These are phyloP conservation scores for Cubamyces sp. DNA, from an alignment of 768 basidiomycete species.

Conservation along the genomic window DNA sequence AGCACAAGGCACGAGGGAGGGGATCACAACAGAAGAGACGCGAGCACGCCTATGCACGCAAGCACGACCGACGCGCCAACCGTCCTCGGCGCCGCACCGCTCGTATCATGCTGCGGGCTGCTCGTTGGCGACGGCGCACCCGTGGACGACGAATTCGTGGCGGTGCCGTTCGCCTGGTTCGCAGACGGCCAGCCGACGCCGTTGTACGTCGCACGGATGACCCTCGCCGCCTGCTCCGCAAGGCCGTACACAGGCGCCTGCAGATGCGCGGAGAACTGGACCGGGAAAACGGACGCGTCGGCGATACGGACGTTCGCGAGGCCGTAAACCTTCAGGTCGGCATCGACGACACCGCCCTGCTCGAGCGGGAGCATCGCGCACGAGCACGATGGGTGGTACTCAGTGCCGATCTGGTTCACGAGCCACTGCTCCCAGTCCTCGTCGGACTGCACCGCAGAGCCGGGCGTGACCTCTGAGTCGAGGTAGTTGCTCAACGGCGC, in stretches of 20 bases:
- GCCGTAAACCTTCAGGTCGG: slow-evolving; percentile 60
- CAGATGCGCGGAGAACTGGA: slow-evolving; percentile 52
- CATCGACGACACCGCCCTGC: slow-evolving; percentile 62
- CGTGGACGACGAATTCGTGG: not conserved
- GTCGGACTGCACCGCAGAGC: slow-evolving; percentile 54
- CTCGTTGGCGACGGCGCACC: not conserved
- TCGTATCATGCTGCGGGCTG: slow-evolving; percentile 9
- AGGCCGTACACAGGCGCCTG: slow-evolving; percentile 45
- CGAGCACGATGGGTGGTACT: slow-evolving; percentile 64
- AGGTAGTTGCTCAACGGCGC: slow-evolving; percentile 52
- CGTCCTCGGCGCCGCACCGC: not conserved
- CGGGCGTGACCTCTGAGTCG: slow-evolving; percentile 54
- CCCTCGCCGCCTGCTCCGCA: slow-evolving; percentile 51
- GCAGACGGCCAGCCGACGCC: slow-evolving; percentile 26
- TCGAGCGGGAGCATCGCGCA: slow-evolving; percentile 59
- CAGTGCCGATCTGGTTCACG: slow-evolving; percentile 46
- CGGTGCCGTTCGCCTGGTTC: not conserved
- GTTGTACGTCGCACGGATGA: slow-evolving; percentile 47
- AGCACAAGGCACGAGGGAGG: not conserved
- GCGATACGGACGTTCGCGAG: slow-evolving; percentile 59
- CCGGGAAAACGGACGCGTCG: slow-evolving; percentile 61
- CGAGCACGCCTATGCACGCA: slow-evolving; percentile 6
- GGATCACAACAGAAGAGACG: slow-evolving; percentile 8
- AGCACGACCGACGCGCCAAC: slow-evolving; percentile 7
- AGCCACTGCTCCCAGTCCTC: slow-evolving; percentile 60